Evolutionary conservation across 192 early-diverging fungal species (phyloP), one percentile per base, ranked within the genome.

Genomic region (Backusella macrospora): DNA sequence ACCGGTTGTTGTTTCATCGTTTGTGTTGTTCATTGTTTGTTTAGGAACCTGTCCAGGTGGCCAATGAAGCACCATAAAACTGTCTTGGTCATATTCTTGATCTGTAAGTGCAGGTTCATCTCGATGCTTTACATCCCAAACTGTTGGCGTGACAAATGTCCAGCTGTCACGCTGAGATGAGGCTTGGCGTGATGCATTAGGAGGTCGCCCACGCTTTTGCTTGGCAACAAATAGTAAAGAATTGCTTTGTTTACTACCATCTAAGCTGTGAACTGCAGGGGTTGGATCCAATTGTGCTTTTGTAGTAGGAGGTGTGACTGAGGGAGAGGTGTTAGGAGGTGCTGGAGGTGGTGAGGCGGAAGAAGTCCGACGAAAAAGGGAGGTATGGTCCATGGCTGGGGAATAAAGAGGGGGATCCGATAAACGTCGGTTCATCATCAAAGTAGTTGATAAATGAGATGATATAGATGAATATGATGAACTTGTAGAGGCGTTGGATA

Each of bases 131-230:
- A 79, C 78, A 62, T 79, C 78, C 72, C 75, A 81, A 12, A 81
- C 79, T 6, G 79, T 81, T 12, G 79, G 79, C 3, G 79, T 77
- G 18, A 81, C 48, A 72, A 81, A 81, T 1, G 75, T 77, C 66
- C 66, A 81, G 23, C 55, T 15, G 18, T 74, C 73, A 45, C 55
- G 62, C 21, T 59, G 38, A 16, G 62, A 64, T 34, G 26, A 45
- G 21, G n/a, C 44, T 23, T 37, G 47, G 16, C 59, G 62, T 18
- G 45, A 29, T 40, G 72, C 70, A 65, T 75, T 74, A 40, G 73
- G 70, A 13, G 78, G 78, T 44, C 78, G 43, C 34, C 78, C 78
- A 26, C 78, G 68, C 55, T 74, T 71, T 44, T 73, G 66, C 46
- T 74, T 74, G 18, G 40, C 45, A 47, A 49, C 70, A 66, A 42